Base-by-base conservation (phyloP, 371 early-diverging fungal genomes). In the Actinomucor elegans region DNA sequence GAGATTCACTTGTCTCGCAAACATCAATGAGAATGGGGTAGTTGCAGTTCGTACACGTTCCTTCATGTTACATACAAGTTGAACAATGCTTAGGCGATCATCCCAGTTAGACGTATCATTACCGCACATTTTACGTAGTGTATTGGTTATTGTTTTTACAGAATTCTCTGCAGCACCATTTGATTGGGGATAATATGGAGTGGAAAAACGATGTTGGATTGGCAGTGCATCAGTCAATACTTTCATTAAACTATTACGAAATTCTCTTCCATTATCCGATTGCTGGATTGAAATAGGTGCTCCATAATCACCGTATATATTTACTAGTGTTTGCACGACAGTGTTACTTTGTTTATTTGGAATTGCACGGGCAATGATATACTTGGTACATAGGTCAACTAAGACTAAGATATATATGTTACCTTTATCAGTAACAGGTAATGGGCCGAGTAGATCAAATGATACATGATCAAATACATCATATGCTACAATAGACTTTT, bases 251-350 rank as follows among this genome's bases (percentile, higher is more conserved):
- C 8, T 8, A 43, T 66, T 66, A 0, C 42, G 33, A 20, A 60
- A 66, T 52, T 73, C 66, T 17, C 46, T 50, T 15, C 69, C 73
- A 55, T 68, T 72, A 46, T 68, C 64, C 4, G 38, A 29, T 48
- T 55, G 52, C 1, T 62, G 47, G 1, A 66, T 38, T 17, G 28
- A 26, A 18, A 26, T 15, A 9, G 61, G 52, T 17, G 64, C 32
- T 1, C 67, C 67, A 45, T 62, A 69, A 34, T 55, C 54, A 32
- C 52, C 58, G 29, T 64, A 73, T 11, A 64, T 42, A 12, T 61
- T 21, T 0, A 60, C 23, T 0, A 61, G 28, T 18, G 38, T n/a
- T 40, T 57, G 40, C 11, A 53, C 68, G 29, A 72, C 29, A 1
- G 62, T 61, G 20, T 35, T 47, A 21, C 49, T 35, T 21, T 37